Percentiles rank a stretch among this genome's conserved stretches.
Evolutionary conservation across 805 yeast species (phyloP).

Genomic region (Metschnikowia anglica): DNA sequence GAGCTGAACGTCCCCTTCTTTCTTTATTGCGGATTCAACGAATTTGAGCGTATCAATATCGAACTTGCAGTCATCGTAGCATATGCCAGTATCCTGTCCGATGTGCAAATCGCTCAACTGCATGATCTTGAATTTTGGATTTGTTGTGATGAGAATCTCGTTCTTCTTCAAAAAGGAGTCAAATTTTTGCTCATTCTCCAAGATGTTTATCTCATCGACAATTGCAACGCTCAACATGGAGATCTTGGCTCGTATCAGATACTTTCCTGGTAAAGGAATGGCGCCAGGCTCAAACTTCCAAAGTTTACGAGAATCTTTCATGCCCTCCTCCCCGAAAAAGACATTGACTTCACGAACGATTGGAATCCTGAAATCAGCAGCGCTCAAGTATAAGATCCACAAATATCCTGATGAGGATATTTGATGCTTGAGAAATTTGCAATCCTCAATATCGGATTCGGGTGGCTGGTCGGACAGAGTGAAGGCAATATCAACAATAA

Average conservation of each 20-base stretch:
- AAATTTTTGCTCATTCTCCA: conserved; percentile 17
- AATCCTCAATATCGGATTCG: neutral
- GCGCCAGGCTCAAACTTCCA: conserved; percentile 24
- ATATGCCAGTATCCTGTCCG: conserved; percentile 30
- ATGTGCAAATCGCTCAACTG: conserved; percentile 43
- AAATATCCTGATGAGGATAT: conserved; percentile 11
- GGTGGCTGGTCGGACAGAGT: conserved; percentile 12
- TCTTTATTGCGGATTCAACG: conserved; percentile 24
- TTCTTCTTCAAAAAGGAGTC: conserved; percentile 17
- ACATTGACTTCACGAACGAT: conserved; percentile 30
- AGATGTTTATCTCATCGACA: conserved; percentile 15
- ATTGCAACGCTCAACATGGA: conserved; percentile 24
- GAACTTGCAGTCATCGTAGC: conserved; percentile 25
- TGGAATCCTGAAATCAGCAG: conserved; percentile 12
- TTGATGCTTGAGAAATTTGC: conserved; percentile 12
- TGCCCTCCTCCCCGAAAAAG: conserved; percentile 32
- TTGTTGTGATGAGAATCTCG: conserved; percentile 18
- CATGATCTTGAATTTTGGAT: conserved; percentile 31
- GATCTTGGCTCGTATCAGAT: conserved; percentile 20
- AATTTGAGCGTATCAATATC: conserved; percentile 34
- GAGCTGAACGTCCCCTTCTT: conserved; percentile 33
- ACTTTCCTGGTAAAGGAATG: conserved; percentile 19
- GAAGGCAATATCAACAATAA: conserved; percentile 15
- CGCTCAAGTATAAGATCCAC: conserved; percentile 17
- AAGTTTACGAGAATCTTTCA: conserved; percentile 28